Conservation (phyloP, 2,329 filamentous ascomycete genomes). For the Penicillium sp. region DNA sequence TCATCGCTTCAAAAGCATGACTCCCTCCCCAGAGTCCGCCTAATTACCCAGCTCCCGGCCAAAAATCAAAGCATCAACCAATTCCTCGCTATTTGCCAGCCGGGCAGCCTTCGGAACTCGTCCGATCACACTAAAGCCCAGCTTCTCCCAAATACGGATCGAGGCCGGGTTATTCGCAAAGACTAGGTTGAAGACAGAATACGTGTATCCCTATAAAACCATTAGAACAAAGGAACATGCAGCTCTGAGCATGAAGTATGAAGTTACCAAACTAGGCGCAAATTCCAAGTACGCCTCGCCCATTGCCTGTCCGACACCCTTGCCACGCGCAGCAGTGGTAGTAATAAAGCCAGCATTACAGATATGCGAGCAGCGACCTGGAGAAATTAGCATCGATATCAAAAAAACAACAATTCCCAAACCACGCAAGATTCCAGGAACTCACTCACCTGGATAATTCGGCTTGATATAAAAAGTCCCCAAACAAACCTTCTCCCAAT, state of each 20-base stretch:
- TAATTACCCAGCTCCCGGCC: constrained; percentile 30
- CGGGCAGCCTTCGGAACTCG: constrained; percentile 36
- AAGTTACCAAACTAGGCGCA: constrained; percentile 34
- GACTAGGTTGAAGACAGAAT: constrained; percentile 41
- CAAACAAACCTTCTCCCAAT: constrained; percentile 36
- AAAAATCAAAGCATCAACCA: constrained; percentile 40
- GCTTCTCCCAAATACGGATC: constrained; percentile 37
- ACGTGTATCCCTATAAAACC: constrained; percentile 35
- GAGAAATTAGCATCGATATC: neutral
- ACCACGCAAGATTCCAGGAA: neutral
- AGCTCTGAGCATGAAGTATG: neutral
- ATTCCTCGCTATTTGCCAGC: constrained; percentile 33
- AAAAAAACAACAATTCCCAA: neutral
- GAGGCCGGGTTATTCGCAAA: constrained; percentile 40
- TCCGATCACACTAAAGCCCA: constrained; percentile 37
- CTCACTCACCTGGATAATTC: constrained; percentile 38
- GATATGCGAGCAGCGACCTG: constrained; percentile 39
- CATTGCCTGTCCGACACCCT: constrained; percentile 36
- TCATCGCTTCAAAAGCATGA: neutral
- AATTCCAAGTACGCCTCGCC: constrained; percentile 36
- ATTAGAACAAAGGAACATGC: constrained; percentile 1
- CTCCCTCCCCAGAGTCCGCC: neutral
- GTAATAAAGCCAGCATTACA: constrained; percentile 40
- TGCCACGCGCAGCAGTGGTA: constrained; percentile 29
- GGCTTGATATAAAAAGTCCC: constrained; percentile 43